Conservation (phyloP, 148 eudicot genomes). For the Diospyros lotus region DNA sequence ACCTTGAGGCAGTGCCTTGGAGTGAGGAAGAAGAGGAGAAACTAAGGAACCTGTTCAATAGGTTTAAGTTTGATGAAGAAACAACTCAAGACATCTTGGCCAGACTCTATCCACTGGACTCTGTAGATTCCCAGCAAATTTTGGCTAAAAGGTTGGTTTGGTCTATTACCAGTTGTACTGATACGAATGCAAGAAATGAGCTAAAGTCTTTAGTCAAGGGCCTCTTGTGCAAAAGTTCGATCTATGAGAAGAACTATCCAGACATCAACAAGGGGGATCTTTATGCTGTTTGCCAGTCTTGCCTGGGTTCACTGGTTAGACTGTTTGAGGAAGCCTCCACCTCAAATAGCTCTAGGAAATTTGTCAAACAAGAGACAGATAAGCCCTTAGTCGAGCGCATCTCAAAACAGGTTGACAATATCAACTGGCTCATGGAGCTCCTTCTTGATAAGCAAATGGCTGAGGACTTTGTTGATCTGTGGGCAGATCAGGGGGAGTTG, state of each 20-base stretch:
- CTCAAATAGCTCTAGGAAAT: slow-evolving; percentile 16
- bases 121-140: slow-evolving; percentile 43
- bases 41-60: slow-evolving; percentile 54
- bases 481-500: slow-evolving; percentile 63
- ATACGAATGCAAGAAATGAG: slow-evolving; percentile 71
- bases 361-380: slow-evolving; percentile 22
- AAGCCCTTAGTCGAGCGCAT: slow-evolving; percentile 64
- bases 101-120: slow-evolving; percentile 46
- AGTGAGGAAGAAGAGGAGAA: slow-evolving; percentile 96
- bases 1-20: slow-evolving; percentile 96
- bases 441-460: slow-evolving; percentile 77
- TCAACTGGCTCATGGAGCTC: slow-evolving; percentile 77
- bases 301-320: slow-evolving; percentile 42
- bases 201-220: slow-evolving; percentile 77
- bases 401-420: slow-evolving; percentile 79
- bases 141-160: slow-evolving; percentile 58
- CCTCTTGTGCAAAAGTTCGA: slow-evolving; percentile 72
- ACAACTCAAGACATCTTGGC: slow-evolving; percentile 50
- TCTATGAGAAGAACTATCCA: slow-evolving; percentile 52
- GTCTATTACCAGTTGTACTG: slow-evolving; percentile 54
- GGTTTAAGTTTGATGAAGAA: slow-evolving; percentile 53
- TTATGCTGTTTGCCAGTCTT: slow-evolving; percentile 51
- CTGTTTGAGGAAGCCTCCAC: slow-evolving; percentile 58
- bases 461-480: slow-evolving; percentile 73
- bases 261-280: slow-evolving; percentile 71